These are phyloP conservation scores for Arabis alpina DNA, from an alignment of 345 rosid species.

Conservation along the genomic window DNA sequence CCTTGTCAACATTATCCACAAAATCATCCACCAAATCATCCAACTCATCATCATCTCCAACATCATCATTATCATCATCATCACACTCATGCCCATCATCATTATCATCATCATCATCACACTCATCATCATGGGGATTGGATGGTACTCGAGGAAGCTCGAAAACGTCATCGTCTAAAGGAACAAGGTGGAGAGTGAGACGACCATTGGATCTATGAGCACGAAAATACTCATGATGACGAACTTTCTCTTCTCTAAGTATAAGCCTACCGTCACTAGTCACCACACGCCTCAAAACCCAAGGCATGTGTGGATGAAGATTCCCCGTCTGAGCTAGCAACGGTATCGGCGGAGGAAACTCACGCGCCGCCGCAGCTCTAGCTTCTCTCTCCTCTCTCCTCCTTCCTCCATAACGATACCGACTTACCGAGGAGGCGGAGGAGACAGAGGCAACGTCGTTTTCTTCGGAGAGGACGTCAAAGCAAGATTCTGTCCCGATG, in stretches of 20 bases:
- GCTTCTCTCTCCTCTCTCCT: slow-evolving; percentile 43
- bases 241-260: slow-evolving; percentile 63
- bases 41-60: background rate
- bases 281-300: slow-evolving; percentile 63
- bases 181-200: slow-evolving; percentile 71
- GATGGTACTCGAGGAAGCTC: slow-evolving; percentile 34
- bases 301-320: slow-evolving; percentile 59
- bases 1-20: slow-evolving; percentile 18
- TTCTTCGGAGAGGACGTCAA: slow-evolving; percentile 52
- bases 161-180: slow-evolving; percentile 44
- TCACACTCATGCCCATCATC: background rate
- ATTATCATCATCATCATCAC: slow-evolving; percentile 1
- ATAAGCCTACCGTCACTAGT: slow-evolving; percentile 73
- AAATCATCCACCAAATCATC: slow-evolving; percentile 18
- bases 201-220: slow-evolving; percentile 73
- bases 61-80: slow-evolving; percentile 11
- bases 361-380: slow-evolving; percentile 52
- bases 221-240: slow-evolving; percentile 65
- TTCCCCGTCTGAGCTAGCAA: slow-evolving; percentile 61
- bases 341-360: slow-evolving; percentile 75
- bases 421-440: background rate
- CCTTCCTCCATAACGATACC: slow-evolving; percentile 38
- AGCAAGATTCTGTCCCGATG: slow-evolving; percentile 83
- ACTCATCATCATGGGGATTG: slow-evolving; percentile 16
- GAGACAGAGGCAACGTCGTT: background rate